These are phyloP conservation scores for Geum urbanum DNA, from an alignment of 306 rosid species.

Conservation along the genomic window DNA sequence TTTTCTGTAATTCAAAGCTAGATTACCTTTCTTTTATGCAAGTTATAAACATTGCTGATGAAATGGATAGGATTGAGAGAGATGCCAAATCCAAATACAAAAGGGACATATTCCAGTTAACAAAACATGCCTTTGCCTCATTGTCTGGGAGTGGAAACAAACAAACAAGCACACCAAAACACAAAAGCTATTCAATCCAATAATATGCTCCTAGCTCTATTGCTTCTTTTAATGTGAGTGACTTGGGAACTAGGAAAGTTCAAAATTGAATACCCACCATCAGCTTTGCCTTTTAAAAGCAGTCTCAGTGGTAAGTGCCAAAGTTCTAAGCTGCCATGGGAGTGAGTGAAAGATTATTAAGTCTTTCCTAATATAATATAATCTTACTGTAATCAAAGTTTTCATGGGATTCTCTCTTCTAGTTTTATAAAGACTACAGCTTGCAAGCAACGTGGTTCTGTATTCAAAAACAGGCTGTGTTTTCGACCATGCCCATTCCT, in stretches of 20 bases:
- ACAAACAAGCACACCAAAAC: neutral
- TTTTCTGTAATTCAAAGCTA: neutral
- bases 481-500: neutral
- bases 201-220: constrained; percentile 1
- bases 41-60: neutral
- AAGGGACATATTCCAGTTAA: neutral
- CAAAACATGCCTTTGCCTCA: constrained; percentile 12
- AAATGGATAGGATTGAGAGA: neutral
- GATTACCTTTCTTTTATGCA: neutral
- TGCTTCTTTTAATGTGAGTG: constrained; percentile 1
- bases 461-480: constrained; percentile 2
- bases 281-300: neutral
- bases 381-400: neutral
- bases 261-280: constrained; percentile 3
- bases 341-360: neutral
- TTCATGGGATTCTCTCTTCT: neutral
- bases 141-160: constrained; percentile 4
- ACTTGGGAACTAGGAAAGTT: neutral
- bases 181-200: neutral
- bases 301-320: neutral
- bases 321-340: constrained; percentile 2
- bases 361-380: neutral
- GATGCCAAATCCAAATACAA: constrained; percentile 18
- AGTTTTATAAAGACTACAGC: neutral
- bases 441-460: neutral